Base-by-base conservation (phyloP, 78 protist genomes). In the Polysphondylium violaceum region DNA sequence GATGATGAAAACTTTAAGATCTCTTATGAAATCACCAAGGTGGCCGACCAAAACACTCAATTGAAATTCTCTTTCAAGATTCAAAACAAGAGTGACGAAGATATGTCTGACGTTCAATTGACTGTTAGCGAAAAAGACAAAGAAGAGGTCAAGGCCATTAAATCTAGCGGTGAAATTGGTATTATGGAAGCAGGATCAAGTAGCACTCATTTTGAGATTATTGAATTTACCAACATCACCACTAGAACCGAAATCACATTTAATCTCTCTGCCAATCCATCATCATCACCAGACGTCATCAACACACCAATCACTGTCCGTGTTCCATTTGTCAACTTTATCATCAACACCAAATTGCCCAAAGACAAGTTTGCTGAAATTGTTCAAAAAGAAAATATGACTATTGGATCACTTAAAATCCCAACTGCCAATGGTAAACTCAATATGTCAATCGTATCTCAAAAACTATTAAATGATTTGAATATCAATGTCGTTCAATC, bases 361-460 rank as follows among this genome's bases (percentile, higher is more conserved):
- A 83, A 83, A 35, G 91, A 83, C 27, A 67, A 83, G 51, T 83
- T 83, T 69, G 91, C 91, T 4, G 79, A 83, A 27, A 83, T 83
- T 36, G 74, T 83, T 23, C 91, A 83, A 69, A 76, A 76, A 61
- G 33, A 31, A 12, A n/a, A 69, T 17, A 27, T 29, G 44, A 14
- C 60, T 27, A 65, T 65, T 44, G 73, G 40, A 23, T 65, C 73
- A 38, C 33, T 51, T 21, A 65, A 65, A 65, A 25, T 65, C 14
- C n/a, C n/a, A n/a, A n/a, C n/a, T n/a, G n/a, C n/a, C n/a, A 65
- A 6, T 65, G 73, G 73, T 21, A 44, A 38, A 38, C 19, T 16
- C 4, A 59, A 55, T 17, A 31, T 59, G 29, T 72, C 60, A 58
- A 9, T n/a, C 12, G 47, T 61, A 16, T 55, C 69, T 21, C 53